Evolutionary conservation across 2,329 filamentous ascomycete genomes (phyloP), one percentile per base, ranked within the genome.

Genomic region (Fusarium stilboides): DNA sequence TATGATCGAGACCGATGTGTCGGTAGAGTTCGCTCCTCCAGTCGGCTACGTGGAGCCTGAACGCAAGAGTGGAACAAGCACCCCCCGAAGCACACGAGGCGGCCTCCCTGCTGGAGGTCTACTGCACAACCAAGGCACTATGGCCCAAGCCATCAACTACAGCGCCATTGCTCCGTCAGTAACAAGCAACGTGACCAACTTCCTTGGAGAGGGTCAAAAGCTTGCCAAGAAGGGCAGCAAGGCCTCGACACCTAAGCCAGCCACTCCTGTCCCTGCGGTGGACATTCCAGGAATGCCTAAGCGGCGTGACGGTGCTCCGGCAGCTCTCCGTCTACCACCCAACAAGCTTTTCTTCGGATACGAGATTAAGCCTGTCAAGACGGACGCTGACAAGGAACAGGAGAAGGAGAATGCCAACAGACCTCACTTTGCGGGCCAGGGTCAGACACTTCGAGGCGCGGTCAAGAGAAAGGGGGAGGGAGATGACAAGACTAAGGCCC

Each of bases 71-170:
- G 94, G 94, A n/a, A 94, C 94, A 19, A 95, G 91, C 80, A 97
- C 94, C 17, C 94, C 94, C 3, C 85, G 90, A 51, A 96, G 92
- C 74, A 84, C 81, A 6, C 83, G 86, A 20, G 87, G 88, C 57
- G 88, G 88, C 14, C 79, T 92, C 62, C 91, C 91, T 9, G 83
- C 88, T 3, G 92, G 94, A 28, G 93, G 94, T 6, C 82, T 92
- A 17, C 80, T 98, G 24, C 94, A 97, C 79, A 89, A 86, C 65
- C 93, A 97, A 74, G 96, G 96, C 13, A 94, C 91, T 64, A 99
- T 99, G 96, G 94, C 96, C 1, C 94, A 97, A 75, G 89, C 94
- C n/a, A 98, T 99, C 84, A 98, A 98, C 84, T 99, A 98, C 80
- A 88, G 89, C 53, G 88, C 94, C 33, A 97, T 99, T 71, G 93